Percentiles rank a stretch among this genome's conserved stretches.
Conservation (phyloP, 2,329 filamentous ascomycete species). For the Trichophyton mentagrophytes region DNA sequence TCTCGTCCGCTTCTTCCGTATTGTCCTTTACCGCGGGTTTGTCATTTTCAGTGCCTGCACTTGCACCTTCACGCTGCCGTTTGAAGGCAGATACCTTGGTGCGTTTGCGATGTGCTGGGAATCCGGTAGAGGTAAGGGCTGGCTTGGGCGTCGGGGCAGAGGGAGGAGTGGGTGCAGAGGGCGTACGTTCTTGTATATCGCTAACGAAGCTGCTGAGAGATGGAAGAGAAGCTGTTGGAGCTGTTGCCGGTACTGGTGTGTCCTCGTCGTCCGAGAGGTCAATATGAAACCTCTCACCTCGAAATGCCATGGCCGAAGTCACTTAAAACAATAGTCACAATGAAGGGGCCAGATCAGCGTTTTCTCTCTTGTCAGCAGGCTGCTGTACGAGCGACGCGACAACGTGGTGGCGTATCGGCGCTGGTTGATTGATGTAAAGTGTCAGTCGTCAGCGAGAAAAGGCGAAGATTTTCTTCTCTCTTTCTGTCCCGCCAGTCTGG, state of each 20-base stretch:
- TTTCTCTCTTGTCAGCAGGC: not conserved
- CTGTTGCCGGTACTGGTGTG: slow-evolving; percentile 35
- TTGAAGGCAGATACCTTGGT: slow-evolving; percentile 65
- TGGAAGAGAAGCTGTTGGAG: slow-evolving; percentile 16
- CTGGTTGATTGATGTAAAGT: not conserved
- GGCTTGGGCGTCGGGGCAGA: slow-evolving; percentile 45
- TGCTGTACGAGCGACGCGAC: not conserved
- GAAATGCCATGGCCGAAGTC: slow-evolving; percentile 34
- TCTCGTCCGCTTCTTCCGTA: slow-evolving; percentile 46
- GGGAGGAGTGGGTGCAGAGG: slow-evolving; percentile 29
- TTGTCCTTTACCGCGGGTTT: slow-evolving; percentile 1
- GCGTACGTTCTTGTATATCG: slow-evolving; percentile 67
- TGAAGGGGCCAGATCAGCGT: not conserved
- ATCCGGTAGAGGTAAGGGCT: slow-evolving; percentile 53
- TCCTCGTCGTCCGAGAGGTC: slow-evolving; percentile 44
- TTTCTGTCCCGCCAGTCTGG: slow-evolving; percentile 2
- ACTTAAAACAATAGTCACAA: not conserved
- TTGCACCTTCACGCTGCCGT: slow-evolving; percentile 40
- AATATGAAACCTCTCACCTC: slow-evolving; percentile 49
- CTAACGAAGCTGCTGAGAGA: slow-evolving; percentile 41
- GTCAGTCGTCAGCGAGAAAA: not conserved
- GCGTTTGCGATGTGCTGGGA: slow-evolving; percentile 78
- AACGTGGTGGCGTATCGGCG: not conserved
- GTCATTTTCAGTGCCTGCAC: slow-evolving; percentile 13
- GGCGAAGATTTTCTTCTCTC: not conserved